Evolutionary conservation across 805 yeast species (phyloP).

Genomic region (Monosporozyma yasuniensis): DNA sequence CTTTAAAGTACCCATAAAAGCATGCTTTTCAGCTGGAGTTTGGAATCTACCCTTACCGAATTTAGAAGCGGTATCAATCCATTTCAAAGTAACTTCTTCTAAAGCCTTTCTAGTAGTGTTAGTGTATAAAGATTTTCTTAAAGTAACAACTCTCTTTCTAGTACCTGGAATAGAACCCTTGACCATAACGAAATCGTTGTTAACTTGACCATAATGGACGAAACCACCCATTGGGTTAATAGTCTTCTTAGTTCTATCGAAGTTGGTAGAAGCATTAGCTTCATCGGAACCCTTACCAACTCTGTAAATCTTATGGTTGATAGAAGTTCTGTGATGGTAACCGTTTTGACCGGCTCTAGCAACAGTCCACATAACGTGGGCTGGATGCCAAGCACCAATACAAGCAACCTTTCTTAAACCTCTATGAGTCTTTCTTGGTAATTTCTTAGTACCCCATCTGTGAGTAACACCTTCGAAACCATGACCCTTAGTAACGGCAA

Average conservation of each 20-base stretch:
- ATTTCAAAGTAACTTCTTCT: constrained; percentile 93
- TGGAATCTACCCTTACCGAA: constrained; percentile 99
- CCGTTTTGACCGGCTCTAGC: constrained; percentile 99
- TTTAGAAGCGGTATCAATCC: constrained; percentile 99
- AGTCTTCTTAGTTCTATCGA: constrained; percentile 99
- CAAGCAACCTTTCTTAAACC: constrained; percentile 99
- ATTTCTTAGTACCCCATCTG: constrained; percentile 99
- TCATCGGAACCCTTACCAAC: constrained; percentile 95
- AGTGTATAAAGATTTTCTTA: constrained; percentile 96
- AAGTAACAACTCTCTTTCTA: constrained; percentile 98
- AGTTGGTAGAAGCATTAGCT: constrained; percentile 89
- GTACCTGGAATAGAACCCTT: constrained; percentile 99
- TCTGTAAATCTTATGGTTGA: constrained; percentile 99
- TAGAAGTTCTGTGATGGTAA: constrained; percentile 99
- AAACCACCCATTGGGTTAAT: constrained; percentile 99
- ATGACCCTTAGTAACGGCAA: constrained; percentile 99
- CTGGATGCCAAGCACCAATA: constrained; percentile 99
- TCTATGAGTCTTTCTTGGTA: constrained; percentile 99
- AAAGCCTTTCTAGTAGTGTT: constrained; percentile 96
- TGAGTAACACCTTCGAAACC: constrained; percentile 99
- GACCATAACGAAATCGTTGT: constrained; percentile 94
- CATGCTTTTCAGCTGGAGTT: constrained; percentile 99
- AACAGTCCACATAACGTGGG: constrained; percentile 99
- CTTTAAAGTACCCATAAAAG: constrained; percentile 99
- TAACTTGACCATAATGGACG: constrained; percentile 97